Evolutionary conservation across 306 rosid species (phyloP).

Genomic region (Glycine tomentella): DNA sequence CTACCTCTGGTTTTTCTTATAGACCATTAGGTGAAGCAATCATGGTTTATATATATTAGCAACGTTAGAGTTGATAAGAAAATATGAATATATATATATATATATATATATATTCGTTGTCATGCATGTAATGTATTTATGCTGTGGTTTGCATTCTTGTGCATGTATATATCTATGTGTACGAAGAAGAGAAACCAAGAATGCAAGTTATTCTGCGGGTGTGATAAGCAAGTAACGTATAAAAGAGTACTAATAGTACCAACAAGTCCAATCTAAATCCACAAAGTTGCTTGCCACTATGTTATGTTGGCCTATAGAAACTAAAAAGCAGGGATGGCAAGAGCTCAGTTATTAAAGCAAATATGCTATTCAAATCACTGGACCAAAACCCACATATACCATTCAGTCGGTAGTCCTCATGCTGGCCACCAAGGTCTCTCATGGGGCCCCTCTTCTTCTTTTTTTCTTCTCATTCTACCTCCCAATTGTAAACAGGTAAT

Average conservation of each 20-base stretch:
- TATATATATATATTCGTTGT: not conserved
- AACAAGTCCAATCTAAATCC: slow-evolving; percentile 53
- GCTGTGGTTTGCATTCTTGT: slow-evolving; percentile 40
- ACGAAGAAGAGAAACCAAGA: slow-evolving; percentile 43
- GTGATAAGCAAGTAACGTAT: slow-evolving; percentile 43
- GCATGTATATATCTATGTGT: slow-evolving; percentile 48
- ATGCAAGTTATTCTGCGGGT: slow-evolving; percentile 32
- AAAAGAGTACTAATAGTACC: slow-evolving; percentile 45
- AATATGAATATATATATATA: not conserved
- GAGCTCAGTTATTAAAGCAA: slow-evolving; percentile 44
- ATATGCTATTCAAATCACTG: slow-evolving; percentile 74
- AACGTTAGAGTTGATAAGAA: not conserved
- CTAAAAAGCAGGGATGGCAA: slow-evolving; percentile 16
- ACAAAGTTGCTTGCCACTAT: slow-evolving; percentile 67
- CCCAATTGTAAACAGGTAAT: not conserved
- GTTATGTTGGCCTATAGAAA: slow-evolving; percentile 61
- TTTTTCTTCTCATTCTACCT: not conserved
- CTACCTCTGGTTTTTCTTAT: not conserved
- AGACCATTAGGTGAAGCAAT: not conserved
- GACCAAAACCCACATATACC: slow-evolving; percentile 30
- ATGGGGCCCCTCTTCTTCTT: slow-evolving; percentile 35
- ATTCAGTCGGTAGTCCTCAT: slow-evolving; percentile 45
- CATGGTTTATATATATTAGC: not conserved
- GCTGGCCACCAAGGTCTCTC: slow-evolving; percentile 29
- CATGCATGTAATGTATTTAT: slow-evolving; percentile 19